Evolutionary conservation across 2,329 filamentous ascomycete genomes (phyloP), one percentile per base, ranked within the genome.

Genomic region (Coniella lustricola): DNA sequence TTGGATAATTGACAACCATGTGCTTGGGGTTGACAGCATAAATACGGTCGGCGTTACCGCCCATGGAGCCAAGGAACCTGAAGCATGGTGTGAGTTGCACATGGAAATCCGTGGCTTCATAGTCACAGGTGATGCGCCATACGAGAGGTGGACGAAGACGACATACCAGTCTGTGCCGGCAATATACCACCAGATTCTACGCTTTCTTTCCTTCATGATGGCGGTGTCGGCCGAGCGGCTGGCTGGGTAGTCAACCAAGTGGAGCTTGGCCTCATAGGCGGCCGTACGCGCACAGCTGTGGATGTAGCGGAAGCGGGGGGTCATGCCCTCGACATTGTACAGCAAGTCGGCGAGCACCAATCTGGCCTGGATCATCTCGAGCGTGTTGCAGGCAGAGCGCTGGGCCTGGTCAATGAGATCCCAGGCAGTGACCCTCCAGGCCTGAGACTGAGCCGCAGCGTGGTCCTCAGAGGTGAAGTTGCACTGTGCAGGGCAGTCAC

Each of bases 141-240:
- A 5, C 25, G 5, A 29, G 25, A n/a, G 25, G 10, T 29, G 25
- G 25, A 29, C 10, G 5, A 29, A 29, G 14, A 22, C 22, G 14
- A 16, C 49, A 37, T 29, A 54, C 69, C 66, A 70, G 51, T 72
- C 68, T 4, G 63, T 67, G 1, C 64, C 58, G 9, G 62, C 62
- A 5, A 73, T 57, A 52, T 71, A 68, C 69, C 70, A 73, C 70
- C 70, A 73, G 3, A 71, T 54, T 39, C 70, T 60, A 16, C 70
- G 59, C 35, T 65, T 69, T 33, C 67, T 61, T 46, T 73, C 70
- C 31, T 38, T 39, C 13, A 59, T 60, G 3, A 53, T 52, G 17
- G 51, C 48, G 16, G 58, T 60, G 7, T 61, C 55, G 16, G 50
- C 32, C 3, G 57, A 56, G 1, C 54, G 54, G 7, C 55, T 53